A percentile compares a stretch with the other conserved stretches of the same genome.
phyloP scores from a whole-genome alignment of 352 stramenopile genomes.

The Halophytophthora batemanensis region DNA sequence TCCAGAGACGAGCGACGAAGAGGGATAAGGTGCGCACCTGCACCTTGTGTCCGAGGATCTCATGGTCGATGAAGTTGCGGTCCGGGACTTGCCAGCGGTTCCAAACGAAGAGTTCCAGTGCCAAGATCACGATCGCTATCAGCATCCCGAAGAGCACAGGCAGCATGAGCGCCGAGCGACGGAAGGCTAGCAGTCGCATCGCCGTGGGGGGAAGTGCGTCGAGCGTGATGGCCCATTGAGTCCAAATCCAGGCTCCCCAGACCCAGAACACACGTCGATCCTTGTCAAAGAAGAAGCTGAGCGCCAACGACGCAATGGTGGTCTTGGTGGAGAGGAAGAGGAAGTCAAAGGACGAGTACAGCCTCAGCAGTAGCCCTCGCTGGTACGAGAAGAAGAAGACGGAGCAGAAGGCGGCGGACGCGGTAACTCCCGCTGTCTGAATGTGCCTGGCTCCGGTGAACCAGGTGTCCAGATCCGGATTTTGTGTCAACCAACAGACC shows the following conservation, averaged over 20 bases:
- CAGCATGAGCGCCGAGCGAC: slow-evolving; percentile 15
- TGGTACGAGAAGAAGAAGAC: slow-evolving; percentile 21
- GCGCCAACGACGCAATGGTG: slow-evolving; percentile 15
- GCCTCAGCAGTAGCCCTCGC: slow-evolving; percentile 12
- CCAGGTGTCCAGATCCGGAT: slow-evolving; percentile 15
- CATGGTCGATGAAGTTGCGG: slow-evolving; percentile 5
- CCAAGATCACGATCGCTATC: slow-evolving; percentile 17
- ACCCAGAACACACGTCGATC: slow-evolving; percentile 16
- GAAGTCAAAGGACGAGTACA: slow-evolving; percentile 33
- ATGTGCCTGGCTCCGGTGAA: slow-evolving; percentile 6
- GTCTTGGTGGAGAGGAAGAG: slow-evolving; percentile 24
- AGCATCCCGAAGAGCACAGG: slow-evolving; percentile 11
- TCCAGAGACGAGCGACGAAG: slow-evolving; percentile 19
- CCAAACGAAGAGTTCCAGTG: slow-evolving; percentile 25
- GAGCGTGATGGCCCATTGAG: slow-evolving; percentile 29
- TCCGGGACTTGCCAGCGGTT: slow-evolving; percentile 13
- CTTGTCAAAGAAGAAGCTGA: slow-evolving; percentile 18
- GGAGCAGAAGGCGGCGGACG: slow-evolving; percentile 14
- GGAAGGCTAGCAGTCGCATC: slow-evolving; percentile 19
- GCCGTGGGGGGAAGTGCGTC: slow-evolving; percentile 25
- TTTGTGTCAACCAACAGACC: slow-evolving; percentile 7
- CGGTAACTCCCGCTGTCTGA: slow-evolving; percentile 10
- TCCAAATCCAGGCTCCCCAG: slow-evolving; percentile 27
- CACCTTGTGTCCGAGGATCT: slow-evolving; percentile 10
- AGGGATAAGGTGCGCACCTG: slow-evolving; percentile 12